Base-by-base conservation (phyloP, 805 yeast species). In the Ogataea chonburiensis region DNA sequence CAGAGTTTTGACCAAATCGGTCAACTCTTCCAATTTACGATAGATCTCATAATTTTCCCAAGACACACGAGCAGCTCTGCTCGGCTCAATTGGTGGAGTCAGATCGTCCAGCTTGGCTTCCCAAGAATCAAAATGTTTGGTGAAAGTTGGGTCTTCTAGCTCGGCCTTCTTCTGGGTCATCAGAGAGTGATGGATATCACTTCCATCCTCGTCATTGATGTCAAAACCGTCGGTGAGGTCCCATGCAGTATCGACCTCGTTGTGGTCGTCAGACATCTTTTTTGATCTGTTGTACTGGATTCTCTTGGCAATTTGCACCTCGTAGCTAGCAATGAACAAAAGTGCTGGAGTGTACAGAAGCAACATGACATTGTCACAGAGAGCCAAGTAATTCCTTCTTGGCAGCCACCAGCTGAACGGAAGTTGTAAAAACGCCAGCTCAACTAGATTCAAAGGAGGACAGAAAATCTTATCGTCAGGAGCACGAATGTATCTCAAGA, bases 401-500 rank as follows among this genome's bases (percentile, higher is more conserved):
- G 53, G 31, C 46, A 66, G 42, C 58, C 66, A 58, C 58, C 65
- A 67, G 28, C 54, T 56, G 35, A 68, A 50, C 37, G 70, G 70
- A 11, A 73, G 14, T 18, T 77, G 78, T 18, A 71, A 55, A 4
- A 79, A 49, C 6, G 75, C 30, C 1, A 81, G 31, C 58, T 87
- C 96, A 36, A 87, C 61, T 47, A 87, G 57, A 56, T 87, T 87
- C 46, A 86, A 70, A 4, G 96, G 96, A 4, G 96, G 91, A 17
- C 86, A 88, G 56, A 77, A 87, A 25, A 86, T 83, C 53, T 83
- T 78, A 40, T 78, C 81, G 63, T 87, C 96, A 0, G 96, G 96
- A 0, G 95, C 95, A 49, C 96, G 71, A 35, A 86, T 78, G 56
- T 83, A 87, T 43, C 89, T 71, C 49, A 87, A 69, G 0, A 94